phyloP scores from a whole-genome alignment of 495 filamentous ascomycete species.

The Annulohypoxylon nitens region DNA sequence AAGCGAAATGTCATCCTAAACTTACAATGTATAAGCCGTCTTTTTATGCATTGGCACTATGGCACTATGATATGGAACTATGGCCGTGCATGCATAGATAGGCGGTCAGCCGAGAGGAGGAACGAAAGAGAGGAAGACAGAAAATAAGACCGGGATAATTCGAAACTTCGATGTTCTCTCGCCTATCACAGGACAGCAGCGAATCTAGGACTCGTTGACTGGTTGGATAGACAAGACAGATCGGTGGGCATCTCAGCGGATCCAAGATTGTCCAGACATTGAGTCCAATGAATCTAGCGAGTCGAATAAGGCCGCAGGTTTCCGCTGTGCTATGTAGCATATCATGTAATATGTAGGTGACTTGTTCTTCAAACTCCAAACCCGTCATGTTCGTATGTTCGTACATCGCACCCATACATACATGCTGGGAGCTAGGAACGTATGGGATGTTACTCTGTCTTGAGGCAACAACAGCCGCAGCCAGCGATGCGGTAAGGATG shows the following conservation, averaged over 20 bases:
- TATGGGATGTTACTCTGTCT: slow-evolving; percentile 6
- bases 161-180: slow-evolving; percentile 7
- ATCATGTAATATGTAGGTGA: not conserved
- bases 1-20: slow-evolving; percentile 2
- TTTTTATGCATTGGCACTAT: slow-evolving; percentile 32
- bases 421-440: not conserved
- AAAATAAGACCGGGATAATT: not conserved
- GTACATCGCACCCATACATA: not conserved
- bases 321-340: slow-evolving; percentile 3
- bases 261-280: slow-evolving; percentile 34
- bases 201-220: slow-evolving; percentile 7
- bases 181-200: slow-evolving; percentile 21
- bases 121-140: slow-evolving; percentile 12
- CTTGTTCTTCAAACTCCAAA: slow-evolving; percentile 5
- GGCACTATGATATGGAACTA: slow-evolving; percentile 12
- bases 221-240: slow-evolving; percentile 24
- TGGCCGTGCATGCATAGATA: slow-evolving; percentile 33
- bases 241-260: slow-evolving; percentile 36
- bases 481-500: slow-evolving; percentile 22
- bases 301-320: slow-evolving; percentile 19
- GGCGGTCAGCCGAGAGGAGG: slow-evolving; percentile 38
- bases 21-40: slow-evolving; percentile 22
- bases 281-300: slow-evolving; percentile 17
- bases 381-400: not conserved
- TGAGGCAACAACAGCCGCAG: slow-evolving; percentile 31